Evolutionary conservation across 495 filamentous ascomycete genomes (phyloP), one percentile per base, ranked within the genome.

Genomic region (Penicillium verhagenii): DNA sequence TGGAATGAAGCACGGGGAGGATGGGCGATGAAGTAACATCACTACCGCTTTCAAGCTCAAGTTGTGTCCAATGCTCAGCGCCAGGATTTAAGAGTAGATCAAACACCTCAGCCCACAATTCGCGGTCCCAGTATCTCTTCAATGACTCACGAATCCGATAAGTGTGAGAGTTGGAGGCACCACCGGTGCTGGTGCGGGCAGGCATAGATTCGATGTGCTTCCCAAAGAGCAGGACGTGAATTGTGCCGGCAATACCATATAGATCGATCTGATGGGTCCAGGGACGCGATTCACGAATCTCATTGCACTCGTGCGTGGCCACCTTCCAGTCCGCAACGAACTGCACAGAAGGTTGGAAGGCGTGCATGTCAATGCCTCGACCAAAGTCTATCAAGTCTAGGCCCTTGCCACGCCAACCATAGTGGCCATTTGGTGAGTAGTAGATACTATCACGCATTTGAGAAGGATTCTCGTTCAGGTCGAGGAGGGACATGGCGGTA

Each of bases 251-350:
- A 0, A 96, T 76, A 25, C 94, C 94, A 70, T 93, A 90, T 51
- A 97, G 92, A 69, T 98, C 94, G 53, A 96, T 86, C 66, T 98
- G 94, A 70, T 89, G 96, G 1, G 92, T 97, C 94, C 94, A 98
- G 2, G 90, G 89, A 11, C 92, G 79, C 59, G 87, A 79, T 73
- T 97, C 92, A 37, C 92, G 85, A 79, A 97, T 95, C 78, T 98
- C 94, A 33, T 88, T 86, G 70, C 94, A 97, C 65, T 98, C 94
- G 49, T 88, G 84, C 23, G 84, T 78, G 18, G 81, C 79, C 2
- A 88, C 88, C 69, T 92, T 86, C 94, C 95, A 98, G 69, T 97
- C 93, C 2, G 93, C 95, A 37, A 96, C 80, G 74, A 98, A 98
- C 58, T 89, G 86, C 16, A 95, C 91, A 52, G 82, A 80, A 0